Conservation (phyloP, 352 stramenopile species). For the Thalassiosira ordinaria region DNA sequence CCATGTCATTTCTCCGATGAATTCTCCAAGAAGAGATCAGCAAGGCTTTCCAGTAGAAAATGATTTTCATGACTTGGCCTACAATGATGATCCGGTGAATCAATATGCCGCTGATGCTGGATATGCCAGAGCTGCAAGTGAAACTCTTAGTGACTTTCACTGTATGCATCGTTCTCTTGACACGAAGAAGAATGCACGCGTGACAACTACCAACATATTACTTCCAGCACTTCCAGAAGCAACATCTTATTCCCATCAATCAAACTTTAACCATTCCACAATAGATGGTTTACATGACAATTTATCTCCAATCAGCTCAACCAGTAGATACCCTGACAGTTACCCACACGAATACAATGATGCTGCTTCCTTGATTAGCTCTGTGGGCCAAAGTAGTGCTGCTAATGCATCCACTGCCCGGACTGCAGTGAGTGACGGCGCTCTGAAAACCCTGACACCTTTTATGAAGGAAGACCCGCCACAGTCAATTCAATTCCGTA, state of each 20-base stretch:
- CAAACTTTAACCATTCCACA: constrained; percentile 5
- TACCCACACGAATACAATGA: background rate
- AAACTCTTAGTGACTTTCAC: constrained; percentile 42
- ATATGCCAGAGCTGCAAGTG: too few species aligned
- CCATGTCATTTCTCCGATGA: background rate
- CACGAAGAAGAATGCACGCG: too few species aligned
- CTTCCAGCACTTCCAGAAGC: background rate
- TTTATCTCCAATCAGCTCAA: background rate
- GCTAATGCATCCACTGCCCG: background rate
- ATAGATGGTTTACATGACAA: background rate
- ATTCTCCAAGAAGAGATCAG: constrained; percentile 3
- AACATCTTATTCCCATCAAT: background rate
- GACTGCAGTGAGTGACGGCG: background rate
- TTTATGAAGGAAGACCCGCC: background rate
- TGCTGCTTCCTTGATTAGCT: background rate
- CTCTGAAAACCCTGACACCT: background rate
- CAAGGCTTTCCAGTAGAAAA: background rate
- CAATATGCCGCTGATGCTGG: constrained; percentile 43
- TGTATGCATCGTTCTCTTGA: constrained; percentile 4
- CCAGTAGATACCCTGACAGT: background rate
- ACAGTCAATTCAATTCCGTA: background rate
- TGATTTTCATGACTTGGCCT: background rate
- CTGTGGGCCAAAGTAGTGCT: background rate
- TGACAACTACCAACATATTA: too few species aligned
- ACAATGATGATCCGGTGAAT: too few species aligned